phyloP scores from a whole-genome alignment of 129 eudicot species.

The Erigeron canadensis region DNA sequence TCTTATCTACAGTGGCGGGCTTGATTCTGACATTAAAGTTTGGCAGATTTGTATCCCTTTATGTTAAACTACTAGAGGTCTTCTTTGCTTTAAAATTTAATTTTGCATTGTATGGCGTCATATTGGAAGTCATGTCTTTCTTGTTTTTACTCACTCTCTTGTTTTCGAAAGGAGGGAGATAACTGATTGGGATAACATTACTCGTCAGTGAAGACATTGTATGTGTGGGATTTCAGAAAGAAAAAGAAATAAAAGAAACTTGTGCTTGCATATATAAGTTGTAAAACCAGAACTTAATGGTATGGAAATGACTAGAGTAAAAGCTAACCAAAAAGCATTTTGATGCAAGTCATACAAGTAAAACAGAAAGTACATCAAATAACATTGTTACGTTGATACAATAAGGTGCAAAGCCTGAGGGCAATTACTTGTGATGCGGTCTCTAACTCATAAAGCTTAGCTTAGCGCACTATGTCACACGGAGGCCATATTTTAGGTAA shows the following conservation, averaged over 20 bases:
- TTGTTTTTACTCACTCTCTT: background rate
- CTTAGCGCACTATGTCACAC: background rate
- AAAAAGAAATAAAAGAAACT: no score
- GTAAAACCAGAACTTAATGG: no score
- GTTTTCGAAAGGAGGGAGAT: background rate
- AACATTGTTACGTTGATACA: background rate
- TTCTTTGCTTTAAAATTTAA: conserved; percentile 10
- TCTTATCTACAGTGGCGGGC: conserved; percentile 58
- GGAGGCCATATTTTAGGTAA: background rate
- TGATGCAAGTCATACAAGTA: background rate
- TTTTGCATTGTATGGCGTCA: conserved; percentile 11
- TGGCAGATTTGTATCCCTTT: conserved; percentile 51
- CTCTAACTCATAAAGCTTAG: background rate
- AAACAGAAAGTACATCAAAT: background rate
- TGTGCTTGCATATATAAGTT: background rate
- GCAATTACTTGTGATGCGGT: background rate
- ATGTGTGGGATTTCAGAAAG: background rate
- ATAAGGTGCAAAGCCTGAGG: background rate
- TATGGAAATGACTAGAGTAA: background rate
- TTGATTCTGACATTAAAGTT: conserved; percentile 55
- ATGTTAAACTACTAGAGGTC: conserved; percentile 23
- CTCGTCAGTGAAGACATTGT: conserved; percentile 3
- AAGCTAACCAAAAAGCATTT: background rate
- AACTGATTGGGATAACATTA: conserved; percentile 5
- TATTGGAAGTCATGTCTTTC: background rate